Conservation (phyloP, 1,284 basidiomycete species). For the Trichosporon asahii region DNA sequence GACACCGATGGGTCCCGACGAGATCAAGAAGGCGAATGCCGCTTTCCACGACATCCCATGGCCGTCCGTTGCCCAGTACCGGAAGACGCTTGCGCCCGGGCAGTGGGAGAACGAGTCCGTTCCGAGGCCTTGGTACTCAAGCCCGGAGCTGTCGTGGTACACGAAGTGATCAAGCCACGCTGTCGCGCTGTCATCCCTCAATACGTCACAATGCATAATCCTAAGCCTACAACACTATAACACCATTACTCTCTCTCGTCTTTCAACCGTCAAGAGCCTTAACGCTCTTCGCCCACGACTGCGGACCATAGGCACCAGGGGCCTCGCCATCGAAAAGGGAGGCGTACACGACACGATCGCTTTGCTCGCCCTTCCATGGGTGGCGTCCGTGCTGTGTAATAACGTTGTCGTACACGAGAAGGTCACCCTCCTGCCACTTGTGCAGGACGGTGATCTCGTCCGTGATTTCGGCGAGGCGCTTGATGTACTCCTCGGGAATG, state of each 20-base stretch:
- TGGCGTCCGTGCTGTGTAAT: conserved; percentile 21
- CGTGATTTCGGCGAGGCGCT: conserved; percentile 19
- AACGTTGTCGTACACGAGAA: conserved; percentile 23
- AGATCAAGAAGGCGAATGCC: background rate
- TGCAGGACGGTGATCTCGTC: conserved; percentile 23
- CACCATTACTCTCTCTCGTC: too few species aligned
- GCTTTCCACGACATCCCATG: background rate
- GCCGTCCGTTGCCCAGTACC: background rate
- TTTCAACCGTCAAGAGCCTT: conserved; percentile 12
- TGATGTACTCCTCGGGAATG: conserved; percentile 21
- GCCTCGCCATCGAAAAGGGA: conserved; percentile 16
- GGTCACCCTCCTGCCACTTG: conserved; percentile 21
- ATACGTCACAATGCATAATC: background rate
- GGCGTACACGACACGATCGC: conserved; percentile 17
- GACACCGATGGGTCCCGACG: background rate
- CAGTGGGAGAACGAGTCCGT: background rate
- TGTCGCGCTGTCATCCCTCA: background rate
- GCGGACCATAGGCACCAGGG: conserved; percentile 14
- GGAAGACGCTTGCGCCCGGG: background rate
- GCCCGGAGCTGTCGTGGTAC: background rate
- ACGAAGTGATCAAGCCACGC: background rate
- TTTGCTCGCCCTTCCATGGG: conserved; percentile 20
- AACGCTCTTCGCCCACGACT: conserved; percentile 17
- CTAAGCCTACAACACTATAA: background rate
- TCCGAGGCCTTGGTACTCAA: background rate